These are phyloP conservation scores for Periconia digitata DNA, from an alignment of 2,329 filamentous ascomycete species.

Conservation along the genomic window DNA sequence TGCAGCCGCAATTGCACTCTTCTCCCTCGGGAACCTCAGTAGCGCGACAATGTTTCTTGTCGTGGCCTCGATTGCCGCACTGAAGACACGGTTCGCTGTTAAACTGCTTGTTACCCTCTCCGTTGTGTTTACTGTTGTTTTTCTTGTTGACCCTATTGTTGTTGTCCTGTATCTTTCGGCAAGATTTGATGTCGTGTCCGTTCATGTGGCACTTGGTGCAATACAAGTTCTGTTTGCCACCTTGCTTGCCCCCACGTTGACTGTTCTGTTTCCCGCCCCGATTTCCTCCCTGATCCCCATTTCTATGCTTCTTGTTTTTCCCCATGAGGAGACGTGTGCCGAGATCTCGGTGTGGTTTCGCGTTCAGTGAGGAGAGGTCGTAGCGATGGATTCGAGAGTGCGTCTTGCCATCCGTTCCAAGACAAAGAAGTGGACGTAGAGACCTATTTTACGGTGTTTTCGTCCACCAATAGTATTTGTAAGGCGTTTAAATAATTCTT, in stretches of 20 bases:
- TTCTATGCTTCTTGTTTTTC: too few species aligned
- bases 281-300: background rate
- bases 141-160: constrained; percentile 4
- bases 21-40: constrained; percentile 7
- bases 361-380: too few species aligned
- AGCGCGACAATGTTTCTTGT: constrained; percentile 4
- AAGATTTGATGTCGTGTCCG: background rate
- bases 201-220: background rate
- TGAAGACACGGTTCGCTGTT: background rate
- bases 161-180: background rate
- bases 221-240: background rate
- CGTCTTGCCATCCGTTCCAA: too few species aligned
- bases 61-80: constrained; percentile 7
- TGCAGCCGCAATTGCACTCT: constrained; percentile 9
- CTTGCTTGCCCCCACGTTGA: background rate
- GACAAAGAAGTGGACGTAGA: too few species aligned
- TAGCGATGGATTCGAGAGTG: too few species aligned
- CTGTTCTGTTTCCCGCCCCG: background rate
- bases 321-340: too few species aligned
- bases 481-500: too few species aligned
- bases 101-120: background rate
- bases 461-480: too few species aligned
- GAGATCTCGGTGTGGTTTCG: too few species aligned
- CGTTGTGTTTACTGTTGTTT: constrained; percentile 1
- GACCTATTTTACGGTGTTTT: too few species aligned